phyloP scores from a whole-genome alignment of 2,329 filamentous ascomycete genomes.

The Byssochlamys sp. region DNA sequence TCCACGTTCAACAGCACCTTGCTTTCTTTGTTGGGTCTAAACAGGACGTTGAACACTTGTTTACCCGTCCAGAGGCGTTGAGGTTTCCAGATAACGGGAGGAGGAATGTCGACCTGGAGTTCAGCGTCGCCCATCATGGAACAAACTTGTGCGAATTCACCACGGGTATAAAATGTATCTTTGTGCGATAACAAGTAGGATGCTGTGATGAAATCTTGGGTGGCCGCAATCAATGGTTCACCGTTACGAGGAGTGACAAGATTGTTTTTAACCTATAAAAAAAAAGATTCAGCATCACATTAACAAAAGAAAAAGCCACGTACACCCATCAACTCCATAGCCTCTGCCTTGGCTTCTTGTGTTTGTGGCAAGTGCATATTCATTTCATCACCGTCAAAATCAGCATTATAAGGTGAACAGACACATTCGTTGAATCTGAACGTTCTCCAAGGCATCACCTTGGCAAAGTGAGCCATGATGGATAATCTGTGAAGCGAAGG shows the following conservation, averaged over 20 bases:
- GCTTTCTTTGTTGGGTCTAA: conserved; percentile 78
- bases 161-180: conserved; percentile 82
- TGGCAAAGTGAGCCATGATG: conserved; percentile 92
- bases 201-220: conserved; percentile 96
- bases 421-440: conserved; percentile 97
- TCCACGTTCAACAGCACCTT: conserved; percentile 83
- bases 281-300: too few species aligned
- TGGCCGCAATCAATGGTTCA: conserved; percentile 96
- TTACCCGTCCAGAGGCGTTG: conserved; percentile 90
- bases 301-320: too few species aligned
- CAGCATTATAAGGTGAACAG: conserved; percentile 94
- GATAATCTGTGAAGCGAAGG: conserved; percentile 95
- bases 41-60: conserved; percentile 82
- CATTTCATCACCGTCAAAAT: conserved; percentile 99
- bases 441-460: conserved; percentile 87
- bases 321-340: conserved; percentile 93
- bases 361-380: conserved; percentile 96
- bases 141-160: conserved; percentile 79
- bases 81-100: conserved; percentile 77
- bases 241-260: conserved; percentile 92
- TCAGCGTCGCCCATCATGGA: conserved; percentile 87
- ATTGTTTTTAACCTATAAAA: too few species aligned
- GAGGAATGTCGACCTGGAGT: conserved; percentile 70
- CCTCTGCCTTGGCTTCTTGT: conserved; percentile 89
- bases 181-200: conserved; percentile 85